Evolutionary conservation across 2,329 filamentous ascomycete species (phyloP).

Genomic region (Penicillium italicum): DNA sequence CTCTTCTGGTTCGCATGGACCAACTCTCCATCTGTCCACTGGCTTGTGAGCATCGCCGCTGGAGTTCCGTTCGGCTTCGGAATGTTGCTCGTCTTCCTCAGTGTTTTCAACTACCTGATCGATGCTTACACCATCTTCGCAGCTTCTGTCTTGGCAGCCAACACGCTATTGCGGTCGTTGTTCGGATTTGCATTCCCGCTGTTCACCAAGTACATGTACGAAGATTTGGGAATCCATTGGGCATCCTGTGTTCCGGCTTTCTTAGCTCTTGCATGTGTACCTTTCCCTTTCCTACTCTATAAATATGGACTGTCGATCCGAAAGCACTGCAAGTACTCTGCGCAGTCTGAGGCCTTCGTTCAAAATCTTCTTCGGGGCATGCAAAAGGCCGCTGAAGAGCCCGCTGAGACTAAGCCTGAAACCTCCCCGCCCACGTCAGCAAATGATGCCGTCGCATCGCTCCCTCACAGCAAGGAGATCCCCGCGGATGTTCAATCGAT

Average conservation of each 20-base stretch:
- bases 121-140: conserved; percentile 46
- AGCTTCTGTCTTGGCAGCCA: conserved; percentile 44
- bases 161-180: conserved; percentile 46
- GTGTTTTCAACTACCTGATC: conserved; percentile 44
- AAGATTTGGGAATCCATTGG: conserved; percentile 47
- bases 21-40: conserved; percentile 44
- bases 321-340: conserved; percentile 43
- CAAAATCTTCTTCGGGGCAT: conserved; percentile 14
- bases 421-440: not conserved
- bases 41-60: conserved; percentile 38
- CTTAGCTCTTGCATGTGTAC: conserved; percentile 44
- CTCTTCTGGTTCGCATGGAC: conserved; percentile 62
- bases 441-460: not conserved
- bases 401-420: not conserved
- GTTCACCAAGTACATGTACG: conserved; percentile 47
- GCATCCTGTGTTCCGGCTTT: conserved; percentile 47
- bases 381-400: not conserved
- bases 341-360: conserved; percentile 30
- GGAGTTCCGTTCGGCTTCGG: conserved; percentile 43
- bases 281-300: conserved; percentile 46
- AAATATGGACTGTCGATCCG: conserved; percentile 41
- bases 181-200: conserved; percentile 49
- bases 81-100: conserved; percentile 42
- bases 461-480: conserved; percentile 9
- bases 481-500: conserved; percentile 16